phyloP scores from a whole-genome alignment of 73 alveolate genomes.

The Stentor roeselii region DNA sequence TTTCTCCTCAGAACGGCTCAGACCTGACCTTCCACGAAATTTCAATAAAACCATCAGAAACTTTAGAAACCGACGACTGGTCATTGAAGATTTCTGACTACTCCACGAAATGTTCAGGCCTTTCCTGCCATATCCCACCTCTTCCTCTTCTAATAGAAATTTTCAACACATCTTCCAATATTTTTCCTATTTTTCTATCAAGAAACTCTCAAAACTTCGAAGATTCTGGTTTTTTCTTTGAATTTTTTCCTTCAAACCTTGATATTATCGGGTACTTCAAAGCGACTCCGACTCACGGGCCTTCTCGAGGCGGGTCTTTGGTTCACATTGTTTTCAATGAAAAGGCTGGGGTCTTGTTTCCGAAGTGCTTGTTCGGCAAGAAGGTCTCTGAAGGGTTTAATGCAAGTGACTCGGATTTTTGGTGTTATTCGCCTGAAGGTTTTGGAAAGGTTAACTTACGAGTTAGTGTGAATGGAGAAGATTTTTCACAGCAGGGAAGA shows the following conservation, averaged over 20 bases:
- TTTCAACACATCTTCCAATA: not conserved
- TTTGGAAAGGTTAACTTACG: not conserved
- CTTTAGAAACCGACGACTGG: not conserved
- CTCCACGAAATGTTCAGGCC: not conserved
- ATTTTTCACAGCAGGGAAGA: not conserved
- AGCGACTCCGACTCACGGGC: slow-evolving; percentile 11
- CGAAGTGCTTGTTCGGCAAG: not conserved
- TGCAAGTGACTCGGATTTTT: not conserved
- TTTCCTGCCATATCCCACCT: not conserved
- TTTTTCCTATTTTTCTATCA: not conserved
- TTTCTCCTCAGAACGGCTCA: not conserved
- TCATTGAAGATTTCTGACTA: not conserved
- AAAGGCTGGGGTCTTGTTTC: not conserved
- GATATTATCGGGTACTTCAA: not conserved
- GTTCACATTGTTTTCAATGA: not conserved
- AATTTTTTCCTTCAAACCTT: not conserved
- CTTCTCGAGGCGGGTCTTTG: not conserved
- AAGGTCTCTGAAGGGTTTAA: not conserved
- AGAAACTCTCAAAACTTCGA: not conserved
- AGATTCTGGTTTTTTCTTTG: not conserved
- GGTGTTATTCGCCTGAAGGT: not conserved
- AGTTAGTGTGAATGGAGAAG: slow-evolving; percentile 2
- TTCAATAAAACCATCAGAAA: not conserved
- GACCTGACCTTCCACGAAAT: not conserved
- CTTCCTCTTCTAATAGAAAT: not conserved